These are phyloP conservation scores for Podospora bellae-mahoneyi DNA, from an alignment of 495 filamentous ascomycete species.

Conservation along the genomic window DNA sequence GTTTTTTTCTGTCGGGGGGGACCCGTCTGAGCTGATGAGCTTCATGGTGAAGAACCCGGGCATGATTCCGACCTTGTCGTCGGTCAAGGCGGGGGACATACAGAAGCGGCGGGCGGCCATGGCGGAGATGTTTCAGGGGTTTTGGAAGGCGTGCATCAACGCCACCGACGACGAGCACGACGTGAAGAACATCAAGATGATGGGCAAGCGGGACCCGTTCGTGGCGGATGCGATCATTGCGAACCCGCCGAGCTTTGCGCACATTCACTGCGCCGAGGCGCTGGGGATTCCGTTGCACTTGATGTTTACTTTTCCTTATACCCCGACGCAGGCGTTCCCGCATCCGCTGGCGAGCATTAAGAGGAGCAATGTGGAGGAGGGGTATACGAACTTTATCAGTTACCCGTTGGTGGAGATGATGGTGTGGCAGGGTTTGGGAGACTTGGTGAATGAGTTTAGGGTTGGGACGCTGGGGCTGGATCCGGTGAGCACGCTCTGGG, in stretches of 20 bases:
- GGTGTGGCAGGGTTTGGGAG: constrained; percentile 76
- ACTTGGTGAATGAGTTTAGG: constrained; percentile 70
- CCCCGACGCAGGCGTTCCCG: constrained; percentile 64
- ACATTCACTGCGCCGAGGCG: constrained; percentile 77
- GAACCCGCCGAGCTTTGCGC: constrained; percentile 78
- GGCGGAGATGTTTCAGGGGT: constrained; percentile 68
- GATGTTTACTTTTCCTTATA: constrained; percentile 82
- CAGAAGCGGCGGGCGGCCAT: constrained; percentile 62
- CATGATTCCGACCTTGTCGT: constrained; percentile 66
- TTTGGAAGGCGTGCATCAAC: constrained; percentile 73
- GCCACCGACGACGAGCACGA: constrained; percentile 58
- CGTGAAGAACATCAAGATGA: constrained; percentile 50
- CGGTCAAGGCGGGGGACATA: constrained; percentile 66
- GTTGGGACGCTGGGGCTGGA: constrained; percentile 63
- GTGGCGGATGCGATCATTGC: constrained; percentile 81
- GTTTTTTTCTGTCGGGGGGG: constrained; percentile 77
- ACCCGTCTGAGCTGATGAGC: constrained; percentile 76
- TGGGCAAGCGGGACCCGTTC: constrained; percentile 57
- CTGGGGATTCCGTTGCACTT: constrained; percentile 74
- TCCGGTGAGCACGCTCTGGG: constrained; percentile 62
- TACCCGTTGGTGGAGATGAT: constrained; percentile 76
- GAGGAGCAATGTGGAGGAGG: constrained; percentile 56
- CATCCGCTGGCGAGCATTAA: constrained; percentile 70
- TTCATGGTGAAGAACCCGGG: constrained; percentile 87
- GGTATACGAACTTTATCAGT: constrained; percentile 65